These are phyloP conservation scores for Rosa chinensis DNA, from an alignment of 306 rosid genomes.

Conservation along the genomic window DNA sequence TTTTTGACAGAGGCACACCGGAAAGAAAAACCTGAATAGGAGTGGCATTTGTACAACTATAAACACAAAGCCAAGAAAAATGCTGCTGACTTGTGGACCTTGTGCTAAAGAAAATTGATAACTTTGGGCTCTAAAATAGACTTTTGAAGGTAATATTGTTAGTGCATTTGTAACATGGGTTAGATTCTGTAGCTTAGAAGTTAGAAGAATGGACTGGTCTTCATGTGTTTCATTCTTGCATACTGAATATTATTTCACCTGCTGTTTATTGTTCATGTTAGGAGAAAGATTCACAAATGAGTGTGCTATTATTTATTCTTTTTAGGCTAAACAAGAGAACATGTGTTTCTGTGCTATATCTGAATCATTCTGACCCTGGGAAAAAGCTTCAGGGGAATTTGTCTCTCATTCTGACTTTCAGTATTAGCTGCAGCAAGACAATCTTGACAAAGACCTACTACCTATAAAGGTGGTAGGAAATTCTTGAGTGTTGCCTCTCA, in stretches of 20 bases:
- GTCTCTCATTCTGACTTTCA: background rate
- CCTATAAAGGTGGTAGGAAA: background rate
- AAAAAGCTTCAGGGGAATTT: background rate
- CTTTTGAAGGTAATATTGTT: background rate
- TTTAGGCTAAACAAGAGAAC: background rate
- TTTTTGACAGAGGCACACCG: slow-evolving; percentile 8
- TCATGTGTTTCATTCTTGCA: background rate
- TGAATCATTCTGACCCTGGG: background rate
- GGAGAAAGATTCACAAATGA: background rate
- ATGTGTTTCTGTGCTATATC: background rate
- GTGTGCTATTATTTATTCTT: background rate
- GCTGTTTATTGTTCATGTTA: background rate
- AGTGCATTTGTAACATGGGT: background rate
- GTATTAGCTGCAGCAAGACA: slow-evolving; percentile 14
- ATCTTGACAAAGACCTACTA: background rate
- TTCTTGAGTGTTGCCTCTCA: background rate
- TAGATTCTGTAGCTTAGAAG: slow-evolving; percentile 7
- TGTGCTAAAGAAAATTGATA: background rate
- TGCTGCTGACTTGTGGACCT: background rate
- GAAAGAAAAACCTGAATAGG: slow-evolving; percentile 5
- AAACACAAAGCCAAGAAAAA: background rate
- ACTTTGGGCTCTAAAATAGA: background rate
- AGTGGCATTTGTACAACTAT: background rate
- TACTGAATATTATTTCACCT: background rate
- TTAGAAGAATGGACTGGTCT: background rate